A percentile compares a stretch with the other conserved stretches of the same genome.
These are phyloP conservation scores for Mycena chlorophos DNA, from an alignment of 768 basidiomycete species.

Conservation along the genomic window DNA sequence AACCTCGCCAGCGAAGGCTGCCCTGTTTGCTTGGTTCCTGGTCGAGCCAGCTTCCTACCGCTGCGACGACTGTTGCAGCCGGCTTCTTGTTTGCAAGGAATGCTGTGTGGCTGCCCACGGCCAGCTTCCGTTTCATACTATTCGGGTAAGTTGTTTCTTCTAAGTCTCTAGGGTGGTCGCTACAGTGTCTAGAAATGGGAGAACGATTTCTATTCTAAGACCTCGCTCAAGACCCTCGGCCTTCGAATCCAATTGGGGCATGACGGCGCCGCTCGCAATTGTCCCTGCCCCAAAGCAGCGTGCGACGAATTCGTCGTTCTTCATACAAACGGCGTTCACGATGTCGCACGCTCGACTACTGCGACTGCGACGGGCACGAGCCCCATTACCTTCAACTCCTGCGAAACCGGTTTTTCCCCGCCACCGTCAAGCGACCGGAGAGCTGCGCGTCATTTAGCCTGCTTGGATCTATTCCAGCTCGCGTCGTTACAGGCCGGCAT, in stretches of 20 bases:
- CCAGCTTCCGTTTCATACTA: neutral
- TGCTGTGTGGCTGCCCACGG: neutral
- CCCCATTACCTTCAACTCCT: slow-evolving; percentile 17
- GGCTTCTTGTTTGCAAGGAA: neutral
- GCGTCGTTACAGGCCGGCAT: slow-evolving; percentile 13
- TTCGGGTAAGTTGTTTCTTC: neutral
- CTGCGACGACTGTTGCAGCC: neutral
- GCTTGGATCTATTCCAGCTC: slow-evolving; percentile 12
- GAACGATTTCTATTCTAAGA: neutral
- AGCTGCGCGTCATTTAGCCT: slow-evolving; percentile 20
- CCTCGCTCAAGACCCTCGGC: slow-evolving; percentile 18
- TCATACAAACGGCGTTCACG: slow-evolving; percentile 21
- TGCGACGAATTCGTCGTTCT: slow-evolving; percentile 20
- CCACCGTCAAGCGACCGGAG: slow-evolving; percentile 11
- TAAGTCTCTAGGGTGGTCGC: too few relatives aligned
- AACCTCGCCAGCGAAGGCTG: neutral
- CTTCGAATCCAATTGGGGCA: slow-evolving; percentile 26
- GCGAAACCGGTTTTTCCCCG: slow-evolving; percentile 22
- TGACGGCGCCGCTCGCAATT: neutral
- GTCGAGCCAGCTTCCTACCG: neutral
- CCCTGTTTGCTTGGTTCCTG: neutral
- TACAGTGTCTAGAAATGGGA: neutral
- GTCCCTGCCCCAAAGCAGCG: neutral
- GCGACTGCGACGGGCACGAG: slow-evolving; percentile 15
- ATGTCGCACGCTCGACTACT: slow-evolving; percentile 22